Percentiles rank a stretch among this genome's conserved stretches.
These are phyloP conservation scores for Yamadazyma triangularis DNA, from an alignment of 1,139 yeast species.

Conservation along the genomic window DNA sequence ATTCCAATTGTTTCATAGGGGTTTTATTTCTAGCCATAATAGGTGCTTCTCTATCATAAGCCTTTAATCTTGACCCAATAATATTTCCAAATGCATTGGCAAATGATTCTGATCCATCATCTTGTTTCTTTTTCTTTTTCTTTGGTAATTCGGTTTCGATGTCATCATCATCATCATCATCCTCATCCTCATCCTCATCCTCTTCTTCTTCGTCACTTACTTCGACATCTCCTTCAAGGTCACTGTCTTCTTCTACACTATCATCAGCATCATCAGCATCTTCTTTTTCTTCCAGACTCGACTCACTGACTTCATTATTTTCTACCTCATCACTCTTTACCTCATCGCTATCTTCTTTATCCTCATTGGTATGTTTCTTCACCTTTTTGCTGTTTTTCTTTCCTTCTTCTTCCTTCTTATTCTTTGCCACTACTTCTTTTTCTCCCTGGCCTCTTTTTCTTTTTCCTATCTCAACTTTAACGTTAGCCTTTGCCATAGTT, in stretches of 20 bases:
- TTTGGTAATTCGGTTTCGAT: conserved; percentile 39
- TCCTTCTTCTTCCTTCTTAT: neutral
- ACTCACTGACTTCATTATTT: conserved; percentile 5
- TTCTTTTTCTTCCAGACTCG: too few species aligned
- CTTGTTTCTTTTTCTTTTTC: conserved; percentile 48
- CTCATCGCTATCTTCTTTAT: conserved; percentile 4
- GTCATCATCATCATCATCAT: conserved; percentile 19
- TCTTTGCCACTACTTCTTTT: conserved; percentile 2
- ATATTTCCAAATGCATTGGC: conserved; percentile 83
- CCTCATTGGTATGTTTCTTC: too few species aligned
- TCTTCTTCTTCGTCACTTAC: conserved; percentile 7
- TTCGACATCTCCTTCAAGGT: conserved; percentile 6
- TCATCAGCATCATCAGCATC: too few species aligned
- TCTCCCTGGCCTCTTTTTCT: conserved; percentile 1
- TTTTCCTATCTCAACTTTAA: neutral
- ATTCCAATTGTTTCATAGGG: conserved; percentile 67
- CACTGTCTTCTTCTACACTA: conserved; percentile 8
- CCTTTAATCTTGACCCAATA: conserved; percentile 79
- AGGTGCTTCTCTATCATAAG: conserved; percentile 85
- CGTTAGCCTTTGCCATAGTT: neutral
- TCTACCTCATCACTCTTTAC: conserved; percentile 10
- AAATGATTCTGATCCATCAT: conserved; percentile 70
- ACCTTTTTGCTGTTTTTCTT: too few species aligned
- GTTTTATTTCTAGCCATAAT: conserved; percentile 77
- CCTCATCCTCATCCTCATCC: conserved; percentile 15